Conservation (phyloP, 345 rosid species). For the Carallia brachiata region DNA sequence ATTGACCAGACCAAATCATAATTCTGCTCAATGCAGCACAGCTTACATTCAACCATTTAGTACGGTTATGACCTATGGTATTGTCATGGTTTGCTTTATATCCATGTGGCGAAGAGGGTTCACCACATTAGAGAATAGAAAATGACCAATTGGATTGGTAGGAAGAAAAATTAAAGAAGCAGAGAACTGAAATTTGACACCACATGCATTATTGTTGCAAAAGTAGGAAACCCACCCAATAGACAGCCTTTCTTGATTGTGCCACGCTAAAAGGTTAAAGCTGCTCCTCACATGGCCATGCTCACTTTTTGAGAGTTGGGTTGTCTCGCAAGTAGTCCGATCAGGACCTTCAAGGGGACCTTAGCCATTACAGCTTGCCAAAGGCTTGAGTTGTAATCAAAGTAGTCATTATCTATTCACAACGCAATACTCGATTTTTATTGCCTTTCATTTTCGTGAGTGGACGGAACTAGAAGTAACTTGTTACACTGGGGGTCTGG, state of each 20-base stretch:
- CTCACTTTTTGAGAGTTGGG: constrained; percentile 25
- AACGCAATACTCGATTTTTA: no score
- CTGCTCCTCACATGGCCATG: constrained; percentile 45
- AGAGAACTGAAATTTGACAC: constrained; percentile 31
- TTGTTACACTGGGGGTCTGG: no score
- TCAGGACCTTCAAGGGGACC: constrained; percentile 16
- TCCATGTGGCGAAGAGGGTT: constrained; percentile 25
- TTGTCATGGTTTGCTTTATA: constrained; percentile 13
- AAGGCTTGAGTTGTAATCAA: constrained; percentile 6
- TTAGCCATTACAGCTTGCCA: constrained; percentile 22
- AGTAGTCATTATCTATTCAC: background rate
- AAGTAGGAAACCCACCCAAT: constrained; percentile 28
- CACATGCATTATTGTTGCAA: constrained; percentile 35
- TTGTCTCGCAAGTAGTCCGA: constrained; percentile 13
- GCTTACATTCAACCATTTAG: background rate
- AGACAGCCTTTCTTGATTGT: constrained; percentile 19
- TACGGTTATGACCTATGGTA: constrained; percentile 11
- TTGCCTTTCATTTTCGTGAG: no score
- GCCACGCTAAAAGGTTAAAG: constrained; percentile 35
- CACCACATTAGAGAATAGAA: constrained; percentile 9
- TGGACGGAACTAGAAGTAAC: no score
- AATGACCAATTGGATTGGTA: constrained; percentile 4
- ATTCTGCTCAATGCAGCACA: background rate
- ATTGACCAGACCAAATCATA: constrained; percentile 5
- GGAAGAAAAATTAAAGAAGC: constrained; percentile 25